Evolutionary conservation across 1,139 yeast species (phyloP).

Genomic region (Hanseniaspora gamundiae): DNA sequence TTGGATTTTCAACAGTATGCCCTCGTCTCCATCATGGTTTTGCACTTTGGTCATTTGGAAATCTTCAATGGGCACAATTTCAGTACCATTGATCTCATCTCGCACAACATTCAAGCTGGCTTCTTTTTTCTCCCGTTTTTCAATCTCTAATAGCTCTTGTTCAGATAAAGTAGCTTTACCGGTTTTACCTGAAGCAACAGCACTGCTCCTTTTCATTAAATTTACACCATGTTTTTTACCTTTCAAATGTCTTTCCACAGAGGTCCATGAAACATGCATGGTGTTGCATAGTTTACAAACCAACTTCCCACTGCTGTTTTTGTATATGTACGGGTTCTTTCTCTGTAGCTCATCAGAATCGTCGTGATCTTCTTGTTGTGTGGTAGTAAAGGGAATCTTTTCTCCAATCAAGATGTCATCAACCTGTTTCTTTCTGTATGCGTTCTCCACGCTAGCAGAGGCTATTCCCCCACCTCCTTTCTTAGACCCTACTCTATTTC

Average conservation of each 20-base stretch:
- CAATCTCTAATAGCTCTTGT: conserved; percentile 25
- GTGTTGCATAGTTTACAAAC: conserved; percentile 57
- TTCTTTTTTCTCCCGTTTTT: conserved; percentile 5
- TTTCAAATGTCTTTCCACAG: conserved; percentile 45
- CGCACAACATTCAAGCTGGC: conserved; percentile 13
- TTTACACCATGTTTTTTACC: conserved; percentile 53
- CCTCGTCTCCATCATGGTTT: conserved; percentile 34
- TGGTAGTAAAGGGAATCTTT: conserved; percentile 36
- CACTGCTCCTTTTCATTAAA: conserved; percentile 35
- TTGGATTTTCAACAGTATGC: conserved; percentile 38
- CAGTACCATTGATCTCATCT: conserved; percentile 14
- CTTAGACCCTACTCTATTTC: conserved; percentile 36
- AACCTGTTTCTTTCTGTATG: conserved; percentile 43
- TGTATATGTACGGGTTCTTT: conserved; percentile 53
- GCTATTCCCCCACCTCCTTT: conserved; percentile 52
- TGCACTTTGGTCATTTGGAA: conserved; percentile 24
- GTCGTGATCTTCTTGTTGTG: conserved; percentile 24
- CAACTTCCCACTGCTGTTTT: conserved; percentile 49
- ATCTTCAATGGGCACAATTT: conserved; percentile 18
- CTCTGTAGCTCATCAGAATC: conserved; percentile 10
- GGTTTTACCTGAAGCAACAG: conserved; percentile 14
- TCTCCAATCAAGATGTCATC: conserved; percentile 36
- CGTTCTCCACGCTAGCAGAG: conserved; percentile 43
- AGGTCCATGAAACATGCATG: conserved; percentile 47
- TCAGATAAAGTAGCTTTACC: conserved; percentile 18